These are phyloP conservation scores for Scleromitrula shiraiana DNA, from an alignment of 2,329 filamentous ascomycete genomes.

Conservation along the genomic window DNA sequence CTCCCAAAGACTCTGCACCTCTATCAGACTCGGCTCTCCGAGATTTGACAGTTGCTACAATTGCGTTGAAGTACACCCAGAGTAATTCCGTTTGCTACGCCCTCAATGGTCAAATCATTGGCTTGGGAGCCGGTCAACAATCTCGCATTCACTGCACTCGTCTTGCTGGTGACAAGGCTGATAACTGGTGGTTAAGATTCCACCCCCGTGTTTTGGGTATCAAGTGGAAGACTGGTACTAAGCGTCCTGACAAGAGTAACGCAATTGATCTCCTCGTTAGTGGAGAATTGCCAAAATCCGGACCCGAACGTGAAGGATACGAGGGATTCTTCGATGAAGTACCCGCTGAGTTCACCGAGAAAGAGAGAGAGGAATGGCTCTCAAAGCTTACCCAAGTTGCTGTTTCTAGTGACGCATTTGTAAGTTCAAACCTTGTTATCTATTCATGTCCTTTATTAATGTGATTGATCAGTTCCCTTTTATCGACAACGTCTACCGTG, in stretches of 20 bases:
- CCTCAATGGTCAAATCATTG: slow-evolving; percentile 84
- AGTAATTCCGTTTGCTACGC: slow-evolving; percentile 99
- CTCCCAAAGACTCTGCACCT: slow-evolving; percentile 66
- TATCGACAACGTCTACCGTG: slow-evolving; percentile 94
- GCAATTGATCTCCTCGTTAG: slow-evolving; percentile 93
- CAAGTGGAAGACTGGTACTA: slow-evolving; percentile 96
- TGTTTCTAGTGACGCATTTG: slow-evolving; percentile 90
- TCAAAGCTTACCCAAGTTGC: slow-evolving; percentile 73
- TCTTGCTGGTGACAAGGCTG: slow-evolving; percentile 93
- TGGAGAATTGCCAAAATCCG: slow-evolving; percentile 75
- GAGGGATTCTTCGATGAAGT: slow-evolving; percentile 87
- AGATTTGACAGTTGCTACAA: slow-evolving; percentile 90
- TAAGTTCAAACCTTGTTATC: slow-evolving; percentile 40
- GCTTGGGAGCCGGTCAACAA: slow-evolving; percentile 92
- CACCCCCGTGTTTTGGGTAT: slow-evolving; percentile 79
- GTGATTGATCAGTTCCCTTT: slow-evolving; percentile 75
- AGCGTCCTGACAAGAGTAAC: slow-evolving; percentile 96
- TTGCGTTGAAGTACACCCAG: slow-evolving; percentile 97
- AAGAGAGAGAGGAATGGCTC: slow-evolving; percentile 84
- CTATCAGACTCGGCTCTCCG: slow-evolving; percentile 77
- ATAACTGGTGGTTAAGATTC: slow-evolving; percentile 99
- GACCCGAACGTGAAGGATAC: slow-evolving; percentile 77
- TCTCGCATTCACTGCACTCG: slow-evolving; percentile 98
- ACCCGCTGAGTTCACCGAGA: slow-evolving; percentile 68
- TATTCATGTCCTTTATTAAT: slow-evolving; percentile 5